Conservation (phyloP, 2,329 filamentous ascomycete species). For the Sphaerostilbella broomeana region DNA sequence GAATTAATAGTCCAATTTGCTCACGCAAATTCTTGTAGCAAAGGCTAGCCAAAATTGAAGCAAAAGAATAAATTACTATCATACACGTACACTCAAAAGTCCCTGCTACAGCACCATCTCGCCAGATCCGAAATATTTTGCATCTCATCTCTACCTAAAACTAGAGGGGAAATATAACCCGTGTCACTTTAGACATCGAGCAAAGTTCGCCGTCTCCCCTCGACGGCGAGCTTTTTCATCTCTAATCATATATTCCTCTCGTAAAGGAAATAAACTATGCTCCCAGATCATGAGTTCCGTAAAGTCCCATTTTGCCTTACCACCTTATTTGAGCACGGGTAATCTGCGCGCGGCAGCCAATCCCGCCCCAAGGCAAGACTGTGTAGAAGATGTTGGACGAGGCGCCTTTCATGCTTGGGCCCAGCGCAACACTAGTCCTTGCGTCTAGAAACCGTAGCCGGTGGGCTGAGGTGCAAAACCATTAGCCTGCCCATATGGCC, state of each 20-base stretch:
- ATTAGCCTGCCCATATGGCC: slow-evolving; percentile 70
- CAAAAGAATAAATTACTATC: slow-evolving; percentile 26
- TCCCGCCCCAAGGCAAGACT: not conserved
- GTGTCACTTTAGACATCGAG: slow-evolving; percentile 6
- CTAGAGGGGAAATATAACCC: slow-evolving; percentile 2
- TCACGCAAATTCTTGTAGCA: not conserved
- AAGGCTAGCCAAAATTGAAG: slow-evolving; percentile 12
- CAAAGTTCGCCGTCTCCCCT: slow-evolving; percentile 5
- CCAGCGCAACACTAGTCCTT: slow-evolving; percentile 24
- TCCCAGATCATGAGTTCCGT: slow-evolving; percentile 5
- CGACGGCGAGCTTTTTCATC: slow-evolving; percentile 9
- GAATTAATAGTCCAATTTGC: too few species aligned
- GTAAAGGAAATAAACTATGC: slow-evolving; percentile 4
- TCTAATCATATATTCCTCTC: slow-evolving; percentile 8
- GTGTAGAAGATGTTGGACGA: slow-evolving; percentile 5
- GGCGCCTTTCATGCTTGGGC: slow-evolving; percentile 3
- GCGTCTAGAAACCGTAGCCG: slow-evolving; percentile 58
- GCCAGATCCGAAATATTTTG: slow-evolving; percentile 3
- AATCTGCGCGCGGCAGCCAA: slow-evolving; percentile 3
- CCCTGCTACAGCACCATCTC: slow-evolving; percentile 8
- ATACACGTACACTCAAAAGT: slow-evolving; percentile 15
- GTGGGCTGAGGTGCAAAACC: slow-evolving; percentile 87
- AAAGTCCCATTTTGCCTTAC: not conserved
- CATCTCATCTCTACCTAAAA: slow-evolving; percentile 12
- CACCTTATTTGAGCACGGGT: not conserved